Evolutionary conservation across 345 rosid species (phyloP).

Genomic region (Alliaria petiolata): DNA sequence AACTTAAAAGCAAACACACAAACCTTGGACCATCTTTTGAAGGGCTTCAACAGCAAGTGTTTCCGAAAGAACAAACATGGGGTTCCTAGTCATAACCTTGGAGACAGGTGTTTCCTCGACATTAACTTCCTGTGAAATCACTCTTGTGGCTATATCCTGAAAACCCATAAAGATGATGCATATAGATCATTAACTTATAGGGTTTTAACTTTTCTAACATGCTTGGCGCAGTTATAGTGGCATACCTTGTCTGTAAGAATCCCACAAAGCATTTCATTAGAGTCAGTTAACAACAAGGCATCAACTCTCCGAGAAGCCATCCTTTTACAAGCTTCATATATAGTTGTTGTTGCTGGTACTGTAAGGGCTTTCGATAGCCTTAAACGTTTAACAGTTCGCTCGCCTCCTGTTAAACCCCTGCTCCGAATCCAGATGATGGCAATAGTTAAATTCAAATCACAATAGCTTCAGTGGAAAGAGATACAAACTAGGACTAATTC

Average conservation of each 20-base stretch:
- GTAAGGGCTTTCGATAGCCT: slow-evolving; percentile 92
- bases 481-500: neutral
- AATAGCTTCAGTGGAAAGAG: neutral
- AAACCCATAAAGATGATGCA: neutral
- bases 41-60: slow-evolving; percentile 98
- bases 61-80: slow-evolving; percentile 88
- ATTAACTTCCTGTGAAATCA: slow-evolving; percentile 74
- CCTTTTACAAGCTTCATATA: slow-evolving; percentile 84
- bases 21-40: slow-evolving; percentile 98
- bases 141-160: slow-evolving; percentile 91
- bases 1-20: slow-evolving; percentile 22
- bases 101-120: slow-evolving; percentile 87
- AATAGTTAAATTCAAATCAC: neutral
- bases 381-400: slow-evolving; percentile 87
- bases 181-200: neutral
- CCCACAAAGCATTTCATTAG: slow-evolving; percentile 94
- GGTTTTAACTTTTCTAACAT: neutral
- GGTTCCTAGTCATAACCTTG: slow-evolving; percentile 96
- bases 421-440: neutral
- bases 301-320: slow-evolving; percentile 97
- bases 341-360: slow-evolving; percentile 72
- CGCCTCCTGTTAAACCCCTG: slow-evolving; percentile 78
- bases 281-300: slow-evolving; percentile 87
- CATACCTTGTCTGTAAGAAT: slow-evolving; percentile 95
- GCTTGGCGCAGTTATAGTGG: neutral